Evolutionary conservation across 2,329 filamentous ascomycete species (phyloP), one percentile per base, ranked within the genome.

Genomic region (Nannizziopsis barbatae): DNA sequence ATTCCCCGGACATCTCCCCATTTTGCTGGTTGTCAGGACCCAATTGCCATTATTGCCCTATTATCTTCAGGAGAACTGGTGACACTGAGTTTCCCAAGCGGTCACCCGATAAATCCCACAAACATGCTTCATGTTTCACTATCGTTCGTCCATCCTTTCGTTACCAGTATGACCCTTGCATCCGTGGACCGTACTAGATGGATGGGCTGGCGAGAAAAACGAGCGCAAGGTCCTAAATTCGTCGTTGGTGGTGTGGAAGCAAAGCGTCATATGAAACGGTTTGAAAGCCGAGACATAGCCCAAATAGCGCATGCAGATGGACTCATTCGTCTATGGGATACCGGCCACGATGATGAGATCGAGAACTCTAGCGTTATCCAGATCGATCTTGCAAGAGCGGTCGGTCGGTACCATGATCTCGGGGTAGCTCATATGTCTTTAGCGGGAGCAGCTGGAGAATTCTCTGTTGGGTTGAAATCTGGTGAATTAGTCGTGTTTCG

Each of bases 41-140:
- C 92, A 0, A 83, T 96, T 49, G 90, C 88, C 17, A 71, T 94
- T 36, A 73, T 98, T 55, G 77, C 80, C 2, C 70, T 93, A 5
- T 71, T 96, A 2, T 81, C 83, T 0, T 95, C 88, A 1, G 92
- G 92, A 17, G 90, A 96, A 66, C 68, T 96, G 22, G 75, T 93
- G 45, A 94, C 90, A 0, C 70, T 96, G 62, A 94, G 83, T 58
- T 96, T 96, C 61, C 92, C 92, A 0, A 92, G 83, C 42, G 92
- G 92, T 22, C 85, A 89, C 64, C 84, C 87, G 1, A 93, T 96
- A 48, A 85, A 82, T 22, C 88, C 92, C 1, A 95, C 89, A 3
- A 95, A 95, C 59, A 86, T 95, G 66, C 75, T 98, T 5, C 90
- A 94, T 59, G 78, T 89, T 0, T 95, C 85, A 2, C 69, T 95